Base-by-base conservation (phyloP, 2,329 filamentous ascomycete genomes). In the Scedosporium apiospermum region DNA sequence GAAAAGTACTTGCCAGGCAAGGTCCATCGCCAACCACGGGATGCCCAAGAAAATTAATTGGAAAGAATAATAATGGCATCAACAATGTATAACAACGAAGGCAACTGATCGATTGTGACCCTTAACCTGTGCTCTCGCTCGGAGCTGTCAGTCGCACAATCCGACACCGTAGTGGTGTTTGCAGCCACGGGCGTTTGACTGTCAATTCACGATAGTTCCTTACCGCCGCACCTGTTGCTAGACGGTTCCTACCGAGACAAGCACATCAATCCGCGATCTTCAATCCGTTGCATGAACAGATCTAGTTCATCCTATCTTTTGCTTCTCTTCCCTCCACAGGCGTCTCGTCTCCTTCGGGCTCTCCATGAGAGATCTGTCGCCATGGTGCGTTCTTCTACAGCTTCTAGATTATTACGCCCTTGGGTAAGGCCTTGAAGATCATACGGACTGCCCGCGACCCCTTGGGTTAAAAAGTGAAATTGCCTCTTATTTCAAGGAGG, bases 231-330 rank as follows among this genome's bases (percentile, higher is more conserved):
- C 14, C 12, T 23, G 46, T 18, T 21, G 6, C 16, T 18, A 1
- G 55, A 44, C 6, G 12, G 16, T 23, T 23, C n/a, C n/a, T 27
- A n/a, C 9, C 21, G 18, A 21, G 9, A 16, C 23, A 38, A 14
- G 59, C 12, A 27, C 42, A 60, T 60, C 58, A 60, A 60, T 46
- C 41, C n/a, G 9, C 7, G 58, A 26, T 14, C 18, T 16, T n/a
- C 12, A 58, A 30, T 23, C 58, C n/a, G 23, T n/a, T 30, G 60
- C 60, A 61, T 61, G 49, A 57, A 55, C 46, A 42, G 7, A 57
- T 61, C 46, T 5, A 51, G 44, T 61, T 61, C 59, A 61, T 61
- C 59, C 27, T 14, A 51, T 61, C 59, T 61, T 51, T 42, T 58
- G 7, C 23, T 57, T 49, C n/a, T 49, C 44, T 49, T 21, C n/a